phyloP scores from a whole-genome alignment of 2,329 filamentous ascomycete genomes.

The Hypoxylon sp. region DNA sequence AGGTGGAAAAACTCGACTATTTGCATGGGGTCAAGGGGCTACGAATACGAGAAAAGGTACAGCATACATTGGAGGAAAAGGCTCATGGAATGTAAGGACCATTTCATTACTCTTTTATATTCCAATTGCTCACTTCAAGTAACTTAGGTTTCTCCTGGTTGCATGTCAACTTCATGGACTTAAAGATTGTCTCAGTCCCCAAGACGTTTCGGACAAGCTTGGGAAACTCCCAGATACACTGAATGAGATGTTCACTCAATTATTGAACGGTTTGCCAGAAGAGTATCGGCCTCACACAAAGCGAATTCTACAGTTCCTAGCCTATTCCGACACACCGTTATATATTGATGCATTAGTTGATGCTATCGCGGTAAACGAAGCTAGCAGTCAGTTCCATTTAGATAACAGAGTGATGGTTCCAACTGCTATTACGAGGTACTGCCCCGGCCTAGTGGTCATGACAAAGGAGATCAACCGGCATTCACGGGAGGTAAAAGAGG shows the following conservation, averaged over 20 bases:
- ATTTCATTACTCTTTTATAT: too few species aligned
- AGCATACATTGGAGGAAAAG: slow-evolving; percentile 45
- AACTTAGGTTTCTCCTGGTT: slow-evolving; percentile 47
- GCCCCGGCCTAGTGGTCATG: slow-evolving; percentile 47
- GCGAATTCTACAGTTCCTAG: slow-evolving; percentile 14
- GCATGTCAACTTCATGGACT: slow-evolving; percentile 45
- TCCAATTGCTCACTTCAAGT: background rate
- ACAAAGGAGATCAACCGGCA: background rate
- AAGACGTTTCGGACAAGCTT: slow-evolving; percentile 1
- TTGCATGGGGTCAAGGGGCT: too few species aligned
- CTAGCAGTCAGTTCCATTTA: too few species aligned
- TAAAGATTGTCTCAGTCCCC: slow-evolving; percentile 34
- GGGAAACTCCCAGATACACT: slow-evolving; percentile 1
- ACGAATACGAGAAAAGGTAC: too few species aligned
- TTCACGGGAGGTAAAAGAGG: too few species aligned
- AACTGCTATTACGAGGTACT: slow-evolving; percentile 1
- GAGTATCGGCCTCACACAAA: background rate
- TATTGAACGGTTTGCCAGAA: background rate
- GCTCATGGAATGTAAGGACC: slow-evolving; percentile 27
- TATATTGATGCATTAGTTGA: background rate
- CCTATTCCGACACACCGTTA: background rate
- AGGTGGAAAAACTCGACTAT: too few species aligned
- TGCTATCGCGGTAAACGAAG: background rate
- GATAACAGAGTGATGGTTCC: too few species aligned
- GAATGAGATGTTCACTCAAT: slow-evolving; percentile 2